Conservation (phyloP, 495 filamentous ascomycete species). For the Stereocaulon alpinum region DNA sequence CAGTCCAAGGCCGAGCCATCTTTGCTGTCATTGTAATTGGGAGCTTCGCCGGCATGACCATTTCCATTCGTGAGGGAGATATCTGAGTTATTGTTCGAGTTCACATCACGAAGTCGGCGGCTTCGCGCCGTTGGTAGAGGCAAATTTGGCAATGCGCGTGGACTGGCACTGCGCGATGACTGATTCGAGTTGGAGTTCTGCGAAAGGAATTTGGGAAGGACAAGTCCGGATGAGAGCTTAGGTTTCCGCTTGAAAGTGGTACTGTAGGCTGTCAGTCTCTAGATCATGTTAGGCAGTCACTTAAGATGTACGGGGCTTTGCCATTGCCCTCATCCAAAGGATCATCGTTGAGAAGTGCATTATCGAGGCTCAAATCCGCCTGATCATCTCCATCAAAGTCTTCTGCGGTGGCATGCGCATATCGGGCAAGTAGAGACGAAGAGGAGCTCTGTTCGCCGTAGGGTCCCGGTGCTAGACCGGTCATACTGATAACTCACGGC, state of each 20-base stretch:
- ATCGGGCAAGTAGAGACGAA: neutral
- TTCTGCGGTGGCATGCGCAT: conserved; percentile 4
- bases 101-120: conserved; percentile 20
- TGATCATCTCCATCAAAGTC: conserved; percentile 16
- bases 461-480: conserved; percentile 8
- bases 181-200: conserved; percentile 21
- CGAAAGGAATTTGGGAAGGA: conserved; percentile 47
- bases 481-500: conserved; percentile 7
- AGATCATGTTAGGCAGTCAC: neutral
- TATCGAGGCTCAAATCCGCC: conserved; percentile 24
- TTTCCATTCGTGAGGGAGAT: conserved; percentile 29
- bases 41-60: conserved; percentile 28
- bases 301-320: conserved; percentile 34
- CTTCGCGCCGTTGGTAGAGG: conserved; percentile 21
- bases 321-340: conserved; percentile 37
- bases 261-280: conserved; percentile 28
- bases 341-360: conserved; percentile 36
- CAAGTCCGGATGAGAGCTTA: conserved; percentile 50
- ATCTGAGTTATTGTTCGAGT: conserved; percentile 20
- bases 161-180: conserved; percentile 18
- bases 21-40: conserved; percentile 38
- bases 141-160: conserved; percentile 8
- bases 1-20: conserved; percentile 65
- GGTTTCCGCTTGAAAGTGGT: conserved; percentile 79
- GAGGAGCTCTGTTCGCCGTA: conserved; percentile 9